Evolutionary conservation across 2,329 filamentous ascomycete species (phyloP).

Genomic region (Thermoascus crustaceus): DNA sequence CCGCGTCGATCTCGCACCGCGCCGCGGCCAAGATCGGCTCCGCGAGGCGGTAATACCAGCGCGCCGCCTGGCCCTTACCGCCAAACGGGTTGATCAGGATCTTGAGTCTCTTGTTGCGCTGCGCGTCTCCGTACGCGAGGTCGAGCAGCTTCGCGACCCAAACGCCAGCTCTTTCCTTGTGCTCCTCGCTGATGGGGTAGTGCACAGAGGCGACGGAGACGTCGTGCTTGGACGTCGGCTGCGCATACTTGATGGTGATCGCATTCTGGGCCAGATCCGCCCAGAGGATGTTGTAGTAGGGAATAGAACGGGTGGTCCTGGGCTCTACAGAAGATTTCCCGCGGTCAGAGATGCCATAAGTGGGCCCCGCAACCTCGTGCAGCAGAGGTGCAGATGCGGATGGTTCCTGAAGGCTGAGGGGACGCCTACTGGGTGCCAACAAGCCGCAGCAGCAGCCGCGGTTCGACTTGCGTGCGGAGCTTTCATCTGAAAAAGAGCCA

Average conservation of each 20-base stretch:
- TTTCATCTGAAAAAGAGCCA: conserved; percentile 45
- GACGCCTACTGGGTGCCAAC: conserved; percentile 40
- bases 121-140: conserved; percentile 61
- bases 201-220: conserved; percentile 55
- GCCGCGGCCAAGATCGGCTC: conserved; percentile 78
- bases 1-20: conserved; percentile 64
- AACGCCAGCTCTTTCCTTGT: conserved; percentile 40
- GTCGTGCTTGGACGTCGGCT: conserved; percentile 49
- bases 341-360: conserved; percentile 4
- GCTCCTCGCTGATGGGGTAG: conserved; percentile 50
- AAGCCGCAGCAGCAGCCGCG: conserved; percentile 49
- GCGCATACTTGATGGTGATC: conserved; percentile 66
- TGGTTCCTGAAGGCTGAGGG: not conserved
- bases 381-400: too few species aligned
- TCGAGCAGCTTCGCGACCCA: conserved; percentile 62
- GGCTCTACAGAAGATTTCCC: conserved; percentile 25
- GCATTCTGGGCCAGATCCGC: conserved; percentile 55
- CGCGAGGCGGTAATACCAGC: conserved; percentile 65
- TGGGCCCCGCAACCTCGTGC: not conserved
- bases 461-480: conserved; percentile 40
- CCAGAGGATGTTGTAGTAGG: conserved; percentile 79
- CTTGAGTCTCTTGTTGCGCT: conserved; percentile 68
- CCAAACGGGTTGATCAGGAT: conserved; percentile 87
- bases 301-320: conserved; percentile 53
- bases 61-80: conserved; percentile 68